Conservation (phyloP, 495 filamentous ascomycete genomes). For the Neurospora sp. region DNA sequence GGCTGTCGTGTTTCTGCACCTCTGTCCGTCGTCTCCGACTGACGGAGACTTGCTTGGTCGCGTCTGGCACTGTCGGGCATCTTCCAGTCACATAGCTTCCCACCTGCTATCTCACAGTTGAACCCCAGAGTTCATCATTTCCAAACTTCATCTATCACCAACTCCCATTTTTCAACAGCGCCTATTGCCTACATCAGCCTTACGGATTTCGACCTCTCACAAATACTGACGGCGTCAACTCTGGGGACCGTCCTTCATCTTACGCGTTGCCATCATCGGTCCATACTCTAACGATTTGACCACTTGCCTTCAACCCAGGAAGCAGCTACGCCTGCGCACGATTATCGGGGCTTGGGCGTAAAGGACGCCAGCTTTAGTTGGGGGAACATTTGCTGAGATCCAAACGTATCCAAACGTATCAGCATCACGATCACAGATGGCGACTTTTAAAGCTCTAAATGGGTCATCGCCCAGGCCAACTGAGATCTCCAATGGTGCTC, state of each 20-base stretch:
- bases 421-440: constrained; percentile 28
- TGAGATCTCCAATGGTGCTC: constrained; percentile 21
- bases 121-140: neutral
- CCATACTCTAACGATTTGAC: neutral
- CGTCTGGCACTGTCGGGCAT: neutral
- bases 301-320: neutral
- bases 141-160: neutral
- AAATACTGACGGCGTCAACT: neutral
- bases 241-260: neutral
- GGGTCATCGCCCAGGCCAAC: constrained; percentile 34
- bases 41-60: neutral
- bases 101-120: neutral
- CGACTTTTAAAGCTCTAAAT: constrained; percentile 39
- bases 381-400: neutral
- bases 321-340: neutral
- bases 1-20: constrained; percentile 1
- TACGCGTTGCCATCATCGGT: neutral
- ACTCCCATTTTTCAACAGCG: constrained; percentile 14
- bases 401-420: neutral
- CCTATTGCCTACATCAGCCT: constrained; percentile 3
- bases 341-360: neutral
- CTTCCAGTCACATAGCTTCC: neutral
- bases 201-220: neutral
- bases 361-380: neutral
- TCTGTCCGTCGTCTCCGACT: neutral